Base-by-base conservation (phyloP, 2,329 filamentous ascomycete species). In the Exophiala viscosa region DNA sequence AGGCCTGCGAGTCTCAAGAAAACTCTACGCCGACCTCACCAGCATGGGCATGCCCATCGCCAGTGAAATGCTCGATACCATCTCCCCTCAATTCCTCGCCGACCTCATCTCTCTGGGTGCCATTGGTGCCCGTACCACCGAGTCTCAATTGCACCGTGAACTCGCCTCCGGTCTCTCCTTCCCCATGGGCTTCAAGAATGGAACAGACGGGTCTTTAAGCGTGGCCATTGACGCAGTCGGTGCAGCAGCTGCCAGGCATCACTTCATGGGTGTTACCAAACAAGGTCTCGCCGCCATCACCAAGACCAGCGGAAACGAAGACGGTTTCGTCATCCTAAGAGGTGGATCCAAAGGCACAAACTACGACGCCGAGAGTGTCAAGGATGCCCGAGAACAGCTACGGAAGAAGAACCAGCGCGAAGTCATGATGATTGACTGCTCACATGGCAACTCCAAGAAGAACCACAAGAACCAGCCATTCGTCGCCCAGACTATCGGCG, bases 161-260 rank as follows among this genome's bases (percentile, higher is more conserved):
- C 77, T 99, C 59, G 92, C 93, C 17, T 93, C 88, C 48, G 93
- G 93, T 67, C 79, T 97, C 33, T 95, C 88, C 63, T 97, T 96
- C 86, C 93, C 93, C 1, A 90, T 99, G 9, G 93, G 93, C 46
- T 99, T 99, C 87, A 99, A 99, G 82, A 99, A 99, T 73, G 93
- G 93, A 60, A 99, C 93, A 31, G 93, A 99, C 69, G 93, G 93
- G 46, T 87, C 86, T 7, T 76, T 97, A 43, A 82, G 85, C 51
- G 91, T 97, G 3, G 91, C 93, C 10, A 89, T 97, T 63, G 93
- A 99, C 69, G 93, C 93, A 45, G 96, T 97, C 69, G 90, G 91
- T 57, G 89, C 93, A 13, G 92, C 95, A 45, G 85, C 82, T 69
- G 89, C 95, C 68, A 89, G 90, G 13, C 93, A 99, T 68, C 90